Percentiles rank a stretch among this genome's conserved stretches.
These are phyloP conservation scores for Tricholomella constricta DNA, from an alignment of 768 basidiomycete species.

Conservation along the genomic window DNA sequence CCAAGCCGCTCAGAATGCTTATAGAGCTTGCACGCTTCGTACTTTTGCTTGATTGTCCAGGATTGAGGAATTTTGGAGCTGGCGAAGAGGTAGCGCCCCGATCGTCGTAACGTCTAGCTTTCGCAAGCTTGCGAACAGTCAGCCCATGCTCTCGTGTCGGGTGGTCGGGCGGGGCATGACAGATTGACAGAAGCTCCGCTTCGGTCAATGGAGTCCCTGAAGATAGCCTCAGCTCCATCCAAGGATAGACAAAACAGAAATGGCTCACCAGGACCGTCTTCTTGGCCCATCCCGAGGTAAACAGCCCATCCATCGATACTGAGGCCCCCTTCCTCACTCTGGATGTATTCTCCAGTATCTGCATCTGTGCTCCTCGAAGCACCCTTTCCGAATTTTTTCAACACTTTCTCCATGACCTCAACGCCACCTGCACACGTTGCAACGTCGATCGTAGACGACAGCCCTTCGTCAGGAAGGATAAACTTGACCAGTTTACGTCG, in stretches of 20 bases:
- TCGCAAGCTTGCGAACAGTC: conserved; percentile 61
- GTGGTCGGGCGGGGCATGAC: conserved; percentile 77
- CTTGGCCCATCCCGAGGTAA: conserved; percentile 63
- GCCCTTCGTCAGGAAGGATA: conserved; percentile 77
- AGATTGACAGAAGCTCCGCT: conserved; percentile 78
- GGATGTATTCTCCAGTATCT: conserved; percentile 54
- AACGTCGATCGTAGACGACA: conserved; percentile 77
- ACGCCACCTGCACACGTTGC: conserved; percentile 78
- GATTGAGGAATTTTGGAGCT: conserved; percentile 23
- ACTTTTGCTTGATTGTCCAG: conserved; percentile 42
- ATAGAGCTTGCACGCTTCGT: conserved; percentile 93
- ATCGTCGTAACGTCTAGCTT: conserved; percentile 45
- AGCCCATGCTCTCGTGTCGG: conserved; percentile 80
- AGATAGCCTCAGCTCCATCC: conserved; percentile 6
- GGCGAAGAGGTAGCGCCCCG: conserved; percentile 40
- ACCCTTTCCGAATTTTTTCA: conserved; percentile 87
- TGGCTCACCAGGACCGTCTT: conserved; percentile 54
- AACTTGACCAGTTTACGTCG: conserved; percentile 89
- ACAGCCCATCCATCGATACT: conserved; percentile 91
- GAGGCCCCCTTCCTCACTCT: conserved; percentile 72
- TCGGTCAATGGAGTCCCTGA: conserved; percentile 79
- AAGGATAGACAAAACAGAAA: neutral
- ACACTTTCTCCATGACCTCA: conserved; percentile 84
- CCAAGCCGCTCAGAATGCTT: conserved; percentile 91
- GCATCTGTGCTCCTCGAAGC: conserved; percentile 42